Conservation (phyloP, 163 green algal species). For the Scenedesmus sp. region DNA sequence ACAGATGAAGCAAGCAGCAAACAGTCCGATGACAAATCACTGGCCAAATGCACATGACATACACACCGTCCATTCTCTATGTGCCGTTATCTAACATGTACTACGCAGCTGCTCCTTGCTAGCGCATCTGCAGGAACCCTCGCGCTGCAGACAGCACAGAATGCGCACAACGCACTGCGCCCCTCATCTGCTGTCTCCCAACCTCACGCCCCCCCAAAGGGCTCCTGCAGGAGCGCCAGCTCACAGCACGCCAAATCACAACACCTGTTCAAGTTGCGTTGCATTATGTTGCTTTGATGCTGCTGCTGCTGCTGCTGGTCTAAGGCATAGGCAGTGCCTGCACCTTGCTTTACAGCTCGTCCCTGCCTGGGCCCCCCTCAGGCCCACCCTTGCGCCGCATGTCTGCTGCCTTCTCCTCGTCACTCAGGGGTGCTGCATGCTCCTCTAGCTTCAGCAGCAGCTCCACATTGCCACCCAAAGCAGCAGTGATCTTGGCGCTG, state of each 20-base stretch:
- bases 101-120: no score
- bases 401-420: background rate
- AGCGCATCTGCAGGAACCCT: background rate
- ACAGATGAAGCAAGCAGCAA: no score
- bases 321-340: no score
- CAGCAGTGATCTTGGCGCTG: slow-evolving; percentile 46
- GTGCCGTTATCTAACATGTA: background rate
- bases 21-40: no score
- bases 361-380: background rate
- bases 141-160: background rate
- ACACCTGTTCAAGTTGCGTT: no score
- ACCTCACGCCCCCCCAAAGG: background rate
- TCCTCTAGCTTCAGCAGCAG: slow-evolving; percentile 43
- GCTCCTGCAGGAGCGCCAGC: background rate
- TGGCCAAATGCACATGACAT: background rate
- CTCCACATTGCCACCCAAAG: slow-evolving; percentile 41
- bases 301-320: no score
- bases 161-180: background rate
- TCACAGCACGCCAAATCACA: no score
- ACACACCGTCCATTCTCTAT: background rate
- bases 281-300: no score
- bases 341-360: background rate
- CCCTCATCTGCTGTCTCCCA: background rate
- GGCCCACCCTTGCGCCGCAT: background rate
- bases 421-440: slow-evolving; percentile 10